Base-by-base conservation (phyloP, 2,329 filamentous ascomycete genomes). In the Gremmenia infestans region DNA sequence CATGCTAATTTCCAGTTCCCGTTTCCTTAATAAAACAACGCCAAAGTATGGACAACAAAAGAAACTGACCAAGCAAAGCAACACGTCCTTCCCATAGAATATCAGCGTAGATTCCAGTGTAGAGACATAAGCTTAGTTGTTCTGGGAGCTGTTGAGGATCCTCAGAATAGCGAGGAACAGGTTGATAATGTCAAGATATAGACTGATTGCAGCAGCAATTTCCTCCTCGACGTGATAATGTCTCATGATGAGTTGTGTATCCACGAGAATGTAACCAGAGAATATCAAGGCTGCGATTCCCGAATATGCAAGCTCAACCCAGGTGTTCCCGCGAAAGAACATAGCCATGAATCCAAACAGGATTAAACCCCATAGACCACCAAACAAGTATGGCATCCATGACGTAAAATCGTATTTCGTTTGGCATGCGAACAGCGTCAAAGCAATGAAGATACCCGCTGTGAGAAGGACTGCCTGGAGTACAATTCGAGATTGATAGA, bases 161-260 rank as follows among this genome's bases (percentile, higher is more conserved):
- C 94, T 83, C 69, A 99, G 79, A 69, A 99, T 99, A 52, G 91
- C 88, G 64, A 99, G 79, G 83, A 99, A 99, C 64, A 99, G 74
- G 81, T 99, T 99, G 78, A 97, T 90, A 62, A 97, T 86, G 72
- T 97, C 93, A 50, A 99, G 81, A 72, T 99, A 99, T 49, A 99
- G 81, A 70, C 89, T 94, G 73, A 99, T 96, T 9, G 90, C 87
- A 50, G 93, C 93, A 6, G 92, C 91, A 71, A 97, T 97, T 79
- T 97, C 92, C 81, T 97, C 93, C 76, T 99, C 94, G 52, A 97
- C 91, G 69, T 97, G 93, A 75, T 97, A 94, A 73, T 96, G 89
- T 68, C 92, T 85, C 83, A 99, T 88, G 60, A 99, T 85, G 66
- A 99, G 77, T 79, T 99, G 94, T 0, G 94, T 99, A 71, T 99